Base-by-base conservation (phyloP, 2,329 filamentous ascomycete genomes). In the Ophiostoma populinum region DNA sequence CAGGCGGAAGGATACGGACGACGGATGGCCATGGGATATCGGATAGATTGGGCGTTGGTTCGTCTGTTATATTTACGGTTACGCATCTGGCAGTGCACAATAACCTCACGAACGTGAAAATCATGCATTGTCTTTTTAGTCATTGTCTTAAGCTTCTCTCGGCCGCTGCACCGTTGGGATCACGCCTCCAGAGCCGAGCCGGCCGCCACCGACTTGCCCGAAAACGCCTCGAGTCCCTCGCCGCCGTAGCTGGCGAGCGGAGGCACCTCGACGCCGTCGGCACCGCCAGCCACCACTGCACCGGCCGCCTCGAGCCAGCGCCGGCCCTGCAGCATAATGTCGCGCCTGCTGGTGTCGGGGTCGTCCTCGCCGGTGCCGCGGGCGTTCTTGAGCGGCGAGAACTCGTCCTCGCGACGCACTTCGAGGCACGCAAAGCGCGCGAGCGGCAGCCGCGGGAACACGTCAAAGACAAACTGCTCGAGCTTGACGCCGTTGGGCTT, bases 401-500 rank as follows among this genome's bases (percentile, higher is more conserved):
- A 98, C 60, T 98, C 90, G 47, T 98, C 90, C 62, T 94, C 86
- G 42, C 90, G 82, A 56, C 76, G 82, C 35, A 98, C 90, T 60
- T 98, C 90, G 61, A 95, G 78, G 57, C 77, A 92, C 17, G 86
- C 90, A 51, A 98, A 98, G 60, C 92, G 85, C 45, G 76, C 68
- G 43, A 98, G 72, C 13, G 76, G 62, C 35, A 92, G 65, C 64
- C 87, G 70, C 41, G 87, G 86, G 67, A 98, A 98, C 51, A 92
- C 90, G 54, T 98, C 90, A 53, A 98, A 98, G 41, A 98, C 86
- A 49, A 95, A 98, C 59, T 95, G 90, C 67, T 98, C 90, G 25
- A 98, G 72, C 67, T 98, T 98, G 69, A 98, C 86, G 46, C 90
- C 90, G 52, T 98, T 98, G 44, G 90, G 83, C 62, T 85, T 90